Evolutionary conservation across 2,329 filamentous ascomycete genomes (phyloP), one percentile per base, ranked within the genome.

Genomic region (Endothia cerciana): DNA sequence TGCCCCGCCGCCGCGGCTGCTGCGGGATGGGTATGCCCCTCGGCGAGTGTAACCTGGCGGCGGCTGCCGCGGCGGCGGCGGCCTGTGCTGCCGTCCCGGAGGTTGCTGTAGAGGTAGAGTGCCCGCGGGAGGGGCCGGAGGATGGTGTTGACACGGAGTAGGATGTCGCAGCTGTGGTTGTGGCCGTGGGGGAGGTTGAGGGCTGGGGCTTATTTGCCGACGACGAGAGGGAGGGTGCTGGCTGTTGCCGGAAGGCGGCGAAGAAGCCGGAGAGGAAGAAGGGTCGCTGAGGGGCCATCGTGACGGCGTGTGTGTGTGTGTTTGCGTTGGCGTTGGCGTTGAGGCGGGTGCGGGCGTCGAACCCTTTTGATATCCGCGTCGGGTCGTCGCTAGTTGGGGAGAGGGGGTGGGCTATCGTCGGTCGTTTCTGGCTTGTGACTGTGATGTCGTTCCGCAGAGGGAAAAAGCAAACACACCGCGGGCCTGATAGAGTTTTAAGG

Each of bases 231-330:
- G 70, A 69, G 51, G 79, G 70, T 25, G 80, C 75, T 15, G 77
- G 73, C 71, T 81, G 81, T 65, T 82, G 82, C 61, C 83, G 82
- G 73, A 85, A 84, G 74, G 83, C 82, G 74, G 83, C 81, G 74
- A 86, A 80, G 77, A 86, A 85, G 72, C 81, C 82, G 57, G 83
- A 84, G 72, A 86, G 81, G 77, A 86, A 85, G 74, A 82, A 85
- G 57, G 83, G 83, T 60, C 83, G 81, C 72, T 85, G 83, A 43
- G 82, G 83, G 58, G 83, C 80, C 82, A 85, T 85, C 62, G 43
- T 74, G 30, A 36, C 45, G 51, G 3, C 36, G 49, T 47, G 61
- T 33, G 41, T 7, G 59, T 22, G 41, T n/a, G n/a, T 19, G 10
- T 25, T 11, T 30, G 10, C 10, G 43, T 57, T 7, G 19, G 28